Evolutionary conservation across 805 yeast species (phyloP).

Genomic region (Candida nanaspora): DNA sequence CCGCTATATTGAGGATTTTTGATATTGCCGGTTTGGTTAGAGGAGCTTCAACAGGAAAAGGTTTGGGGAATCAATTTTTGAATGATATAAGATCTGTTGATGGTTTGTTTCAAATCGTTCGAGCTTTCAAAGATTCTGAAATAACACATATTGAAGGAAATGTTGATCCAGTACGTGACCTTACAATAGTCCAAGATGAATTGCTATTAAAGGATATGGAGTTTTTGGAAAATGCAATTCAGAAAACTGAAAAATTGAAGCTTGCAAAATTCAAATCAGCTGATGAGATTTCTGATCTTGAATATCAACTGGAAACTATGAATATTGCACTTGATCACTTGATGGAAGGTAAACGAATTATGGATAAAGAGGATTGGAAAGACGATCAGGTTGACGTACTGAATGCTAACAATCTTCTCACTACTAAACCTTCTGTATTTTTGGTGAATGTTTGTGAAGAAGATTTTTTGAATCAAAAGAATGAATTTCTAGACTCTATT

Average conservation of each 20-base stretch:
- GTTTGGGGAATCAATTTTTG: constrained; percentile 68
- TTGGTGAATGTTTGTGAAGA: constrained; percentile 83
- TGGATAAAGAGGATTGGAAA: constrained; percentile 75
- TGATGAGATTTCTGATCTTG: constrained; percentile 49
- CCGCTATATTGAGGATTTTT: constrained; percentile 49
- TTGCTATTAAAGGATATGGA: constrained; percentile 62
- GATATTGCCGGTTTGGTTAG: constrained; percentile 69
- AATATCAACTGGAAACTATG: constrained; percentile 76
- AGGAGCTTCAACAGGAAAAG: constrained; percentile 60
- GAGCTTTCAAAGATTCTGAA: constrained; percentile 58
- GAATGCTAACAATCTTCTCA: constrained; percentile 78
- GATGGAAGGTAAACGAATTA: constrained; percentile 81
- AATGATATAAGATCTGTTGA: constrained; percentile 66
- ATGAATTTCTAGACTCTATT: constrained; percentile 75
- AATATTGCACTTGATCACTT: constrained; percentile 69
- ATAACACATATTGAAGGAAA: constrained; percentile 60
- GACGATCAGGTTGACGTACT: constrained; percentile 86
- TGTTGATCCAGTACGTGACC: constrained; percentile 59
- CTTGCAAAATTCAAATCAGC: constrained; percentile 83
- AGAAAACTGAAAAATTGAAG: constrained; percentile 63
- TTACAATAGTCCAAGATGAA: constrained; percentile 58
- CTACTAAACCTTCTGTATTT: constrained; percentile 94
- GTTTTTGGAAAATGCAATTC: constrained; percentile 56
- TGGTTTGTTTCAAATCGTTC: constrained; percentile 62
- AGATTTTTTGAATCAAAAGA: constrained; percentile 82